Base-by-base conservation (phyloP, 495 filamentous ascomycete genomes). In the Neurospora sp. region DNA sequence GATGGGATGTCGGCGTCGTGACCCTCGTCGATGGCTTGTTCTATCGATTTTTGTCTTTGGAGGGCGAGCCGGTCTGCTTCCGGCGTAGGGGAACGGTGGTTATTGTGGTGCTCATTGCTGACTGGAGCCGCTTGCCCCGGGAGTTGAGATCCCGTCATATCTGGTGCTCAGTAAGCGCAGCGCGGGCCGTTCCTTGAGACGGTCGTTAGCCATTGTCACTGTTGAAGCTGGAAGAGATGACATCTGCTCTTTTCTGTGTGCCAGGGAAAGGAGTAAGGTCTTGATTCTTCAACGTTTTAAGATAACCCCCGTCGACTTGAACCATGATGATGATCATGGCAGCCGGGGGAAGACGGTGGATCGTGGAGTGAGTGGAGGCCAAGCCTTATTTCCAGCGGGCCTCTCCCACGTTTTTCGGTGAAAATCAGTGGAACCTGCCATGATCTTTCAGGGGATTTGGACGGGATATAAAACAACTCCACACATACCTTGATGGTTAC, bases 1-100 rank as follows among this genome's bases (percentile, higher is more conserved):
- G 83, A 83, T 23, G 84, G 84, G 38, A 85, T 83, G 74, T 87
- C 84, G 70, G 84, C 85, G 75, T 87, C 84, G 73, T 87, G 85
- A 6, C 84, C 84, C 70, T 86, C 84, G 62, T 82, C 81, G 3
- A 81, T 39, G 14, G 81, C 82, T 70, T 82, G 81, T 35, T 77
- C 78, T 70, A 79, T 79, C 72, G 82, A 80, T 49, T 77, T 79
- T 60, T 76, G 74, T 10, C 81, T 73, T 66, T 80, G 76, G 2
- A 80, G 70, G 49, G 66, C 74, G 44, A 70, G 49, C 27, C 54
- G 54, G 14, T 66, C 54, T 66, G 39, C 39, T 18, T 38, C 37
- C 3, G 38, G 16, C n/a, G 72, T 27, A 11, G 40, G 16, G n/a
- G n/a, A 12, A n/a, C 20, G 38, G 31, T 39, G 23, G 14, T 8